Conservation (phyloP, 345 rosid species). For the Adansonia digitata region DNA sequence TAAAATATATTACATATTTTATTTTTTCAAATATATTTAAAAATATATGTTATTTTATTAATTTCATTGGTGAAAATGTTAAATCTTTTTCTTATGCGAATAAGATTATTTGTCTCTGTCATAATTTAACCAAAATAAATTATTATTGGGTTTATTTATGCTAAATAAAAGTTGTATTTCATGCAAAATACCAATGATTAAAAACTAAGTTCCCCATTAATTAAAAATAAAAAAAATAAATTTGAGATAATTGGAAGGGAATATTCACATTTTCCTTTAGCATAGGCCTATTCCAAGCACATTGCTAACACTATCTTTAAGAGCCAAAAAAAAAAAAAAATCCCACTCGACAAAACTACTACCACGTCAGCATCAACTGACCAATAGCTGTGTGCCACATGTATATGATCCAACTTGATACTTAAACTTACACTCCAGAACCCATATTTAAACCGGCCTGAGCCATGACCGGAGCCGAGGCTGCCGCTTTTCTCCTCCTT, state of each 20-base stretch:
- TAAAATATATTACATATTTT: no score
- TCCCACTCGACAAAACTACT: not conserved
- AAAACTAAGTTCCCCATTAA: not conserved
- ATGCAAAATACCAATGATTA: not conserved
- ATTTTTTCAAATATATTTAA: no score
- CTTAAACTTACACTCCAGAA: slow-evolving; percentile 23
- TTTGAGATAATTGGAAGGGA: not conserved
- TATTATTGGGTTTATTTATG: no score
- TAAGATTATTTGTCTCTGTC: no score
- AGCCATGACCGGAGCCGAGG: slow-evolving; percentile 16
- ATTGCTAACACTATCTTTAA: not conserved
- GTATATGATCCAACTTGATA: slow-evolving; percentile 30
- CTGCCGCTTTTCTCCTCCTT: slow-evolving; percentile 49
- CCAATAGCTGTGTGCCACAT: slow-evolving; percentile 36
- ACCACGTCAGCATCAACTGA: slow-evolving; percentile 14
- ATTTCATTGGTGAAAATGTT: no score
- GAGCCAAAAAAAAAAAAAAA: not conserved
- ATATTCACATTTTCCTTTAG: not conserved
- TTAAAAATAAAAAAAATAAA: no score
- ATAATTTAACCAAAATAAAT: no score
- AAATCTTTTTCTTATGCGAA: no score
- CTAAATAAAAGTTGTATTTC: not conserved
- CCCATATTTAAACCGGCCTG: slow-evolving; percentile 25
- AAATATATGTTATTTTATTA: no score
- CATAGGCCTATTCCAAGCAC: not conserved